These are phyloP conservation scores for Salix dunnii DNA, from an alignment of 345 rosid species.

Conservation along the genomic window DNA sequence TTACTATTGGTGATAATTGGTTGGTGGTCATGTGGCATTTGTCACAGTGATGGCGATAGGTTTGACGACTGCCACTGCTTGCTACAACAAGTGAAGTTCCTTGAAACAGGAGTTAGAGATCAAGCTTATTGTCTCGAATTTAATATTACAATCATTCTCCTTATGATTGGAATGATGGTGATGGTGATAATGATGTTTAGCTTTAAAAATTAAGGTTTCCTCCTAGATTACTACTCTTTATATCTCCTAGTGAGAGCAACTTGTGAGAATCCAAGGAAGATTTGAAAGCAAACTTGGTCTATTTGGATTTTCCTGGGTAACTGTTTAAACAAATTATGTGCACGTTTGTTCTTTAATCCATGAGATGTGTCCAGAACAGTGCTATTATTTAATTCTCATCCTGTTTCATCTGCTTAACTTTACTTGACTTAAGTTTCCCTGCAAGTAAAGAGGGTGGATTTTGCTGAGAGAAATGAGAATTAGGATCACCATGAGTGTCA, in stretches of 20 bases:
- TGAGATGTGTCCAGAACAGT: not conserved
- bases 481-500: not conserved
- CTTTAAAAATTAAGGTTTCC: not conserved
- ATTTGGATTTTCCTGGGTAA: not conserved
- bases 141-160: constrained; percentile 5
- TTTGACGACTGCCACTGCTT: not conserved
- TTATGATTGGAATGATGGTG: constrained; percentile 6
- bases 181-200: not conserved
- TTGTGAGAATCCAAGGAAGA: not conserved
- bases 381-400: not conserved
- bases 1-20: not conserved
- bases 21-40: not conserved
- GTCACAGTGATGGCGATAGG: not conserved
- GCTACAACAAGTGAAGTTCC: not conserved
- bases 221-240: not conserved
- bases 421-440: not conserved
- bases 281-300: not conserved
- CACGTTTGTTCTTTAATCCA: not conserved
- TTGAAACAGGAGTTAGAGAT: not conserved
- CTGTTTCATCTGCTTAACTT: not conserved
- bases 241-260: not conserved
- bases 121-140: not conserved
- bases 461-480: not conserved
- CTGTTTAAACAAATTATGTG: not conserved
- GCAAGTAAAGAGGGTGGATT: not conserved